Conservation (phyloP, 2,329 filamentous ascomycete genomes). For the Xylaria sp. region DNA sequence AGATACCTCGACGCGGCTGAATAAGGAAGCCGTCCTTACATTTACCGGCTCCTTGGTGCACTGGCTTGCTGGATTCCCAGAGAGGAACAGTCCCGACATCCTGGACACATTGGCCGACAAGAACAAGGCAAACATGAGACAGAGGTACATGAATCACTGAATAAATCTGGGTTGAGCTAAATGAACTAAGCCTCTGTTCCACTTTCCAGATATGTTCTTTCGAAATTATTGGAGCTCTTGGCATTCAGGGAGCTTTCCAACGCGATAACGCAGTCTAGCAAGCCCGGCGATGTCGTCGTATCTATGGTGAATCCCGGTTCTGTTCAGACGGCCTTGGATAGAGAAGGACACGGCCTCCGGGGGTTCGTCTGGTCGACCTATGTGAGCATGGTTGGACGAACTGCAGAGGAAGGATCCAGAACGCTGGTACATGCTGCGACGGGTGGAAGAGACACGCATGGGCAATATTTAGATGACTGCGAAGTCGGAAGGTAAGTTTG, state of each 20-base stretch:
- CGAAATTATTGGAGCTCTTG: conserved; percentile 37
- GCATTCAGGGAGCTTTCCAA: conserved; percentile 30
- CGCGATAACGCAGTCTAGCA: conserved; percentile 17
- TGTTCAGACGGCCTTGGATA: conserved; percentile 30
- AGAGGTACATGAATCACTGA: conserved; percentile 9
- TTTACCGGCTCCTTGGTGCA: conserved; percentile 39
- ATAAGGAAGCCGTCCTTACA: conserved; percentile 30
- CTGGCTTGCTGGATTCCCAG: conserved; percentile 33
- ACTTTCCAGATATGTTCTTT: conserved; percentile 30
- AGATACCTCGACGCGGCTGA: conserved; percentile 47
- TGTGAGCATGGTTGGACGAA: conserved; percentile 30
- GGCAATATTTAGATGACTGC: conserved; percentile 39
- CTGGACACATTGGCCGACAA: conserved; percentile 28
- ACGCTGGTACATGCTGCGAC: conserved; percentile 36
- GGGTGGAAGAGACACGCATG: conserved; percentile 33
- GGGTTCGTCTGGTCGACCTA: conserved; percentile 14
- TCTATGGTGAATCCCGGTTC: conserved; percentile 34
- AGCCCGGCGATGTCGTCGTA: conserved; percentile 30
- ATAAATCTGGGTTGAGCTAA: background rate
- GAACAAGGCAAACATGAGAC: conserved; percentile 23
- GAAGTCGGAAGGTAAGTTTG: conserved; percentile 33
- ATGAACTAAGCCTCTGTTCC: background rate
- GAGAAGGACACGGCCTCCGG: conserved; percentile 24
- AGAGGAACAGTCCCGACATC: conserved; percentile 29
- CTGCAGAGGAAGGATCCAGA: conserved; percentile 32